These are phyloP conservation scores for Termitomyces sp. DNA, from an alignment of 768 basidiomycete genomes.

Conservation along the genomic window DNA sequence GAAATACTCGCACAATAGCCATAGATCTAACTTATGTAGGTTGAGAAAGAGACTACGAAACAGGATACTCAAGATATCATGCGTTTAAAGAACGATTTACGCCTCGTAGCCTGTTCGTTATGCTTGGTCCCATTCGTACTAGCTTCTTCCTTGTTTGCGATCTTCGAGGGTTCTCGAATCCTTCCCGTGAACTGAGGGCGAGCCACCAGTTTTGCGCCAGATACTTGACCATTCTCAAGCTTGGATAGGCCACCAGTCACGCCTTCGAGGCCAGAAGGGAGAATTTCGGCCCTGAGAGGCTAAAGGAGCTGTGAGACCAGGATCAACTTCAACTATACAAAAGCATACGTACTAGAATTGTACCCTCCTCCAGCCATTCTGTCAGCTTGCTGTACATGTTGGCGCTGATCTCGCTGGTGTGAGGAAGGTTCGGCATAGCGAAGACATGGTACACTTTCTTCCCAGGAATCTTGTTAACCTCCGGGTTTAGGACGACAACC, in stretches of 20 bases:
- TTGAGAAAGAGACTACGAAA: neutral
- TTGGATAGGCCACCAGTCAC: conserved; percentile 38
- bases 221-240: conserved; percentile 36
- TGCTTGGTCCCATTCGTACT: neutral
- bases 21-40: no score
- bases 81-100: conserved; percentile 10
- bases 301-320: conserved; percentile 15
- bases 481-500: conserved; percentile 17
- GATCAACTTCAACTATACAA: neutral
- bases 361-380: conserved; percentile 28
- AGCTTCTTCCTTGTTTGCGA: neutral
- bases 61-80: conserved; percentile 1
- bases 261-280: conserved; percentile 42
- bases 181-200: conserved; percentile 23
- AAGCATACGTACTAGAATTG: conserved; percentile 27
- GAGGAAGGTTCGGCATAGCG: conserved; percentile 21
- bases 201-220: conserved; percentile 39
- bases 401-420: conserved; percentile 16
- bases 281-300: conserved; percentile 41
- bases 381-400: conserved; percentile 23
- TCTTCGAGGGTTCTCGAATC: neutral
- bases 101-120: conserved; percentile 7
- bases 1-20: no score
- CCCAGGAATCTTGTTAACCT: conserved; percentile 5
- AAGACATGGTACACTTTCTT: conserved; percentile 16